These are phyloP conservation scores for Trichopus zeylanicus DNA, from an alignment of 116 monocot species.

Conservation along the genomic window DNA sequence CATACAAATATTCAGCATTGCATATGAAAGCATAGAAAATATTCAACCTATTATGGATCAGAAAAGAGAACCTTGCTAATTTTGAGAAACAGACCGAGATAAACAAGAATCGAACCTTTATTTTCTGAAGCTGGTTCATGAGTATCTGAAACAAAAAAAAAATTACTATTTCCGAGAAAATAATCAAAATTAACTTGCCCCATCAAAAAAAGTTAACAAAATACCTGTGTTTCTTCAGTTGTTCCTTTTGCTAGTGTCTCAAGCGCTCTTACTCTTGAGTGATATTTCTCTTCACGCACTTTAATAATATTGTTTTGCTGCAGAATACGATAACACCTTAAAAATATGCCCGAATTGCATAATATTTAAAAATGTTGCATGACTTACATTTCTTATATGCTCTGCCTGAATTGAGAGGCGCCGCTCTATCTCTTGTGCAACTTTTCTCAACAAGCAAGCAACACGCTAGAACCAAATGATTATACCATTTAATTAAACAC, in stretches of 20 bases:
- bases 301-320: conserved; percentile 82
- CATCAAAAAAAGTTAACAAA: conserved; percentile 8
- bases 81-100: not conserved
- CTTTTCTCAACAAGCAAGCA: conserved; percentile 64
- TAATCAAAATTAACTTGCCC: too few species aligned
- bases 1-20: too few species aligned
- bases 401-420: conserved; percentile 78
- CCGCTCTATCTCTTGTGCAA: conserved; percentile 82
- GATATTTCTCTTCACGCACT: conserved; percentile 83
- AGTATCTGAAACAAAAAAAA: conserved; percentile 38
- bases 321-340: not conserved
- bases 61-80: not conserved
- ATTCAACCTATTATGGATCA: not conserved
- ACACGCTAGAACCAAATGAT: conserved; percentile 39
- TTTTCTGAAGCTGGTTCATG: conserved; percentile 43
- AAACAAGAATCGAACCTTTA: conserved; percentile 38
- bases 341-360: not conserved
- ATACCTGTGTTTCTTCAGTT: conserved; percentile 82
- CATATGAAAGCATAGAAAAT: too few species aligned
- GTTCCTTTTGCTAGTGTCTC: conserved; percentile 76
- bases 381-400: conserved; percentile 83
- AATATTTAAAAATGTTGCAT: not conserved
- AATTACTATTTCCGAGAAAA: too few species aligned
- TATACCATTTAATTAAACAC: not conserved
- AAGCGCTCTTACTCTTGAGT: conserved; percentile 80